A percentile compares a stretch with the other conserved stretches of the same genome.
phyloP scores from a whole-genome alignment of 768 basidiomycete genomes.

The Leccinum imitatum region DNA sequence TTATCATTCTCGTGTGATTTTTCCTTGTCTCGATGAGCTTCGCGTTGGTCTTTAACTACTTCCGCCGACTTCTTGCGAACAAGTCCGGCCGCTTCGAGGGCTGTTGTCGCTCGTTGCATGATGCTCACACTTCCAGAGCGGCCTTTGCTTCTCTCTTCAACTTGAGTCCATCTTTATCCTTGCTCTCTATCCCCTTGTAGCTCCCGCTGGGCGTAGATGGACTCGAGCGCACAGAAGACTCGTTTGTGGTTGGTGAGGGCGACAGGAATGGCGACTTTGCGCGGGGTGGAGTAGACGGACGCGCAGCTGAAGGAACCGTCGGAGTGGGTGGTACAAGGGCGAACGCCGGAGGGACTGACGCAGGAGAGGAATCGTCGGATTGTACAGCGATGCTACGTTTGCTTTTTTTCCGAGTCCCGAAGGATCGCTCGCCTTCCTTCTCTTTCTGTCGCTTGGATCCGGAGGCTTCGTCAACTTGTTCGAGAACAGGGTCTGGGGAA shows the following conservation, averaged over 20 bases:
- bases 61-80: constrained; percentile 83
- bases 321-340: constrained; percentile 80
- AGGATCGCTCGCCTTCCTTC: constrained; percentile 22
- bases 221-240: constrained; percentile 53
- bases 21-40: constrained; percentile 43
- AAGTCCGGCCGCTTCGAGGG: constrained; percentile 80
- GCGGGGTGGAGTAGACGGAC: constrained; percentile 53
- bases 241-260: constrained; percentile 52
- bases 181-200: constrained; percentile 45
- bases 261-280: constrained; percentile 54
- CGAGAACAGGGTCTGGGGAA: constrained; percentile 18
- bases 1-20: constrained; percentile 45
- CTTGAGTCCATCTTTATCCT: constrained; percentile 49
- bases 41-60: constrained; percentile 62
- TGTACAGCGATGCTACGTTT: constrained; percentile 41
- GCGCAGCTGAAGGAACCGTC: constrained; percentile 41
- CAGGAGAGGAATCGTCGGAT: constrained; percentile 38
- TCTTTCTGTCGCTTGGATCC: constrained; percentile 34
- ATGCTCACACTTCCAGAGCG: constrained; percentile 92
- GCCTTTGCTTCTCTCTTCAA: constrained; percentile 56
- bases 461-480: constrained; percentile 18
- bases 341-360: constrained; percentile 54
- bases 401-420: constrained; percentile 24
- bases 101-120: constrained; percentile 93
- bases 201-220: constrained; percentile 71